phyloP scores from a whole-genome alignment of 305 asterid species.

The Nicotiana rustica region DNA sequence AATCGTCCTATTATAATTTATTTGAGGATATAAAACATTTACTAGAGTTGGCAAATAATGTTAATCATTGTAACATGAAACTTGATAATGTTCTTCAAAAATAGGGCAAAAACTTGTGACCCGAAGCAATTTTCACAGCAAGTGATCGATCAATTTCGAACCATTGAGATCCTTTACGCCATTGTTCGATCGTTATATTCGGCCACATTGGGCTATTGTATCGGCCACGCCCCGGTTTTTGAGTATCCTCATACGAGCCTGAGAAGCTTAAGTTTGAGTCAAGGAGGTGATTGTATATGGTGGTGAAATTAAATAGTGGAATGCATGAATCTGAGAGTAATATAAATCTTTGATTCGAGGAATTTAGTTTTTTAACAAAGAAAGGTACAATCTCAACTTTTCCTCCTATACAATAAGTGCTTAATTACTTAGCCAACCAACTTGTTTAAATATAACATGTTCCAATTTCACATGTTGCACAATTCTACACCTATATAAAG shows the following conservation, averaged over 20 bases:
- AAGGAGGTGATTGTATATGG: slow-evolving; percentile 52
- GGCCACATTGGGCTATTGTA: slow-evolving; percentile 68
- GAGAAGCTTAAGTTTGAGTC: slow-evolving; percentile 54
- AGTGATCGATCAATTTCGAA: slow-evolving; percentile 62
- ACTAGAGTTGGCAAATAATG: slow-evolving; percentile 67
- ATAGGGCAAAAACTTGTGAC: slow-evolving; percentile 48
- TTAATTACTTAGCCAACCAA: no score
- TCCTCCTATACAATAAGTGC: no score
- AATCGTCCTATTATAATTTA: slow-evolving; percentile 51
- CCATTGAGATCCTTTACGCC: slow-evolving; percentile 76
- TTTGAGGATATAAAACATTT: slow-evolving; percentile 51
- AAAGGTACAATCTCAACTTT: no score
- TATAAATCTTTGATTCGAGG: slow-evolving; percentile 60
- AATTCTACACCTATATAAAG: no score
- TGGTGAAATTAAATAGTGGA: slow-evolving; percentile 64
- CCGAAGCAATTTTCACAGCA: slow-evolving; percentile 50
- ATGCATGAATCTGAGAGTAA: slow-evolving; percentile 74
- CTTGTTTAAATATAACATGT: no score
- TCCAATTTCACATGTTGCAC: no score
- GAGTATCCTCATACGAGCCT: slow-evolving; percentile 53
- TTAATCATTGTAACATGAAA: slow-evolving; percentile 64
- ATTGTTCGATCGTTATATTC: background rate
- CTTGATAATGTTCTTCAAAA: slow-evolving; percentile 49
- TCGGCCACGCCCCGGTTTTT: slow-evolving; percentile 60
- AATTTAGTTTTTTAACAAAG: slow-evolving; percentile 35